Percentiles rank a stretch among this genome's conserved stretches.
Evolutionary conservation across 768 basidiomycete genomes (phyloP).

Genomic region (Rhizopogon vesiculosus): DNA sequence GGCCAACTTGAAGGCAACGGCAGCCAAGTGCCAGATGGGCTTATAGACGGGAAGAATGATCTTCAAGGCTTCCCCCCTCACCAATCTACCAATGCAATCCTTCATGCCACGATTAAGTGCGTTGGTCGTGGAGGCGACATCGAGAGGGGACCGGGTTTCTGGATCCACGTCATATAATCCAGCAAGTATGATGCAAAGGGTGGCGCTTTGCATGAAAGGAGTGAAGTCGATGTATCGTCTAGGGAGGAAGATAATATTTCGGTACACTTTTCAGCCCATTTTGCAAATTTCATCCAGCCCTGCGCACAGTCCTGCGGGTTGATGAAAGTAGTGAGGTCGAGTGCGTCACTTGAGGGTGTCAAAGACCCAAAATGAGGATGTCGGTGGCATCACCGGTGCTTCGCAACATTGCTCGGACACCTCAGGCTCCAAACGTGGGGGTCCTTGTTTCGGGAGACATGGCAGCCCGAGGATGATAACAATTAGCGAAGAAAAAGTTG

Average conservation of each 20-base stretch:
- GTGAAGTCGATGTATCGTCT: constrained; percentile 23
- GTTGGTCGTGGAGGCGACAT: constrained; percentile 33
- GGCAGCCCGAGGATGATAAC: too few species aligned
- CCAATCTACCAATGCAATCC: constrained; percentile 25
- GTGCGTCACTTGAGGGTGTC: too few species aligned
- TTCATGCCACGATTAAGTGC: constrained; percentile 39
- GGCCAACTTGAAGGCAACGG: constrained; percentile 32
- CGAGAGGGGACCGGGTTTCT: constrained; percentile 19
- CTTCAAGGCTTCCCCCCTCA: constrained; percentile 40
- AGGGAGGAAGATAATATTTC: constrained; percentile 11
- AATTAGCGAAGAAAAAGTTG: too few species aligned
- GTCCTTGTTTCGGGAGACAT: too few species aligned
- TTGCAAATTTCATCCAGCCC: neutral
- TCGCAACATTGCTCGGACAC: too few species aligned
- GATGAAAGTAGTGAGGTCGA: neutral
- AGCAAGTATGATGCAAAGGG: constrained; percentile 37
- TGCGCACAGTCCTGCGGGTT: neutral
- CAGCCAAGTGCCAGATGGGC: constrained; percentile 57
- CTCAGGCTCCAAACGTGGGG: too few species aligned
- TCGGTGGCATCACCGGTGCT: too few species aligned
- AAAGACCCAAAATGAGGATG: too few species aligned
- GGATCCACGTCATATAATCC: constrained; percentile 31
- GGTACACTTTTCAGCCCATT: neutral
- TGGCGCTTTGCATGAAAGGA: constrained; percentile 38
- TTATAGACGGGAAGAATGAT: constrained; percentile 58